phyloP scores from a whole-genome alignment of 73 alveolate species.

The Paramecium sonneborni region DNA sequence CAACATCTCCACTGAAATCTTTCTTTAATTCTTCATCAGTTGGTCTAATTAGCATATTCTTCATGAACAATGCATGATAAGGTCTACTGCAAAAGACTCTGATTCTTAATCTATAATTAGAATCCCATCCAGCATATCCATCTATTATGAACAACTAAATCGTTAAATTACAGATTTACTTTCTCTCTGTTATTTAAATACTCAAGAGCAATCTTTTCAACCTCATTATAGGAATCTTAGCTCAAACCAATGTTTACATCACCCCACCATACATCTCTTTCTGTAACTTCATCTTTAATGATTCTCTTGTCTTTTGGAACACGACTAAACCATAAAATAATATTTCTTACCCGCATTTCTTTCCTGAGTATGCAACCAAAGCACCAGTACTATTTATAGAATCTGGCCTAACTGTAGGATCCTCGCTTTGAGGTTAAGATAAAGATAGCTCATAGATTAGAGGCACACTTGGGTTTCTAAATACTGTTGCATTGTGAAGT shows the following conservation, averaged over 20 bases:
- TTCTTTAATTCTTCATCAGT: conserved; percentile 68
- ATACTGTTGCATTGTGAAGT: background rate
- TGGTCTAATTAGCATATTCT: conserved; percentile 93
- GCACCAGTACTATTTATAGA: conserved; percentile 68
- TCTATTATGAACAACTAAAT: conserved; percentile 81
- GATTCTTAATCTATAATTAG: conserved; percentile 82
- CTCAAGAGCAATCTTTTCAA: conserved; percentile 78
- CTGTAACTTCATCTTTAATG: conserved; percentile 73
- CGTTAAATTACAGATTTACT: conserved; percentile 23
- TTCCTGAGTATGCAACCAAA: conserved; percentile 72
- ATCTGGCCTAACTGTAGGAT: conserved; percentile 13
- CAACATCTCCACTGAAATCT: conserved; percentile 67
- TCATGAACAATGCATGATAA: conserved; percentile 98
- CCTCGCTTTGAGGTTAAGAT: background rate
- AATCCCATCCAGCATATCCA: conserved; percentile 98
- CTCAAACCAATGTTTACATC: conserved; percentile 81
- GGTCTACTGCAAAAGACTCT: conserved; percentile 87
- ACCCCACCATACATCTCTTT: conserved; percentile 88
- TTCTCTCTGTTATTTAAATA: conserved; percentile 74
- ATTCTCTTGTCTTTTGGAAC: conserved; percentile 88
- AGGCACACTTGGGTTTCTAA: conserved; percentile 41
- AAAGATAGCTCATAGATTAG: background rate
- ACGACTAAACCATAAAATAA: conserved; percentile 73
- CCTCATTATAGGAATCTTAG: conserved; percentile 74
- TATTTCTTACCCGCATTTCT: conserved; percentile 61